Evolutionary conservation across 1,139 yeast genomes (phyloP), one percentile per base, ranked within the genome.

Genomic region (Debaryomyces nepalensis): DNA sequence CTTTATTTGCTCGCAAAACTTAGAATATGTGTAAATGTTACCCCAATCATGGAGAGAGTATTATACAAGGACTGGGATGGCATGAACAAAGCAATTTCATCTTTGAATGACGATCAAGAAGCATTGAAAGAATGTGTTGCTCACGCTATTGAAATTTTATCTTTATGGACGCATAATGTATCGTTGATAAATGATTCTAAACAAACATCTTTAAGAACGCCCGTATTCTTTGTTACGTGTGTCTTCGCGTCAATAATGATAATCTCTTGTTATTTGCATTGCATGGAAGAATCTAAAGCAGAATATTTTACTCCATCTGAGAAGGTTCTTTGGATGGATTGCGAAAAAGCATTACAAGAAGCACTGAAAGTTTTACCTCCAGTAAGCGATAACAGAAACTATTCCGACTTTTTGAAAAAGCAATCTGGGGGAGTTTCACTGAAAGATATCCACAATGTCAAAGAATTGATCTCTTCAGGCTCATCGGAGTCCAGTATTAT

Each of bases 151-250:
- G 84, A 79, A 45, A 77, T 84, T 20, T 67, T 85, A 44, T 77
- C 80, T 44, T 66, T 84, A 37, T 85, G 93, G 93, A 77, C 79
- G 37, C 84, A 82, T 48, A 81, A 83, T 39, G 82, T 84, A 21
- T 76, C 82, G 10, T 77, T 80, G 38, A 75, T 75, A 20, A 77
- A 78, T 43, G 84, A 83, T 57, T 80, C 84, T 2, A 81, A 79
- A 46, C 77, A 79, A 54, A 80, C 85, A 0, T 77, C 87, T 0
- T 74, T 83, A 39, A 70, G 88, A 51, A 84, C 91, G 0, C 93
- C 93, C 2, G 85, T 84, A 12, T 83, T 84, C 58, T 83, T 85
- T 54, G 76, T 84, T 32, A 81, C 87, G 0, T 82, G 87, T 56
- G 72, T 84, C 20, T 82, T 83, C 55, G 76, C 84, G 1, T 70